Evolutionary conservation across 768 basidiomycete species (phyloP).

Genomic region (Xerocomellus intermedius): DNA sequence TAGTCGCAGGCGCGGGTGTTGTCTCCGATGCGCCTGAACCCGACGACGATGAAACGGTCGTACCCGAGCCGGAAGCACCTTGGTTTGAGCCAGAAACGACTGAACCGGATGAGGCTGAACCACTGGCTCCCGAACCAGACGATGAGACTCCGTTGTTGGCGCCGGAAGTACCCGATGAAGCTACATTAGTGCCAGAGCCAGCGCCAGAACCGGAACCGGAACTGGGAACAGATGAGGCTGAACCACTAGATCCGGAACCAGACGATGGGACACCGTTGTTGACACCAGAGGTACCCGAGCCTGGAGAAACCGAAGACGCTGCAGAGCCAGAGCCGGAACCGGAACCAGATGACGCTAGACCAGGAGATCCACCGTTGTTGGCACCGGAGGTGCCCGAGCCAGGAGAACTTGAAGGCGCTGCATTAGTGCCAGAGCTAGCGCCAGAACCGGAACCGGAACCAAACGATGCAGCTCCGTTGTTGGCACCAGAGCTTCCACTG

Average conservation of each 20-base stretch:
- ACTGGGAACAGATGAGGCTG: background rate
- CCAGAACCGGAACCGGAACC: background rate
- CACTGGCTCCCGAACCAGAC: background rate
- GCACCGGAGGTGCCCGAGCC: background rate
- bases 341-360: background rate
- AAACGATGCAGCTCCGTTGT: background rate
- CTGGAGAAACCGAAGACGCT: background rate
- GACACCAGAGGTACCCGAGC: background rate
- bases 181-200: background rate
- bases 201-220: background rate
- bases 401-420: background rate
- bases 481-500: background rate
- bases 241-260: background rate
- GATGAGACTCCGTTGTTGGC: background rate
- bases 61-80: background rate
- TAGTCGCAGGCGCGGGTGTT: background rate
- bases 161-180: background rate
- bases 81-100: background rate
- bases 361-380: background rate
- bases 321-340: background rate
- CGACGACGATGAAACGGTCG: background rate
- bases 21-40: background rate
- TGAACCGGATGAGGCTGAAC: background rate
- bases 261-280: background rate
- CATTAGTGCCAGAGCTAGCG: background rate